phyloP scores from a whole-genome alignment of 306 rosid species.

The Pyrus betulifolia region DNA sequence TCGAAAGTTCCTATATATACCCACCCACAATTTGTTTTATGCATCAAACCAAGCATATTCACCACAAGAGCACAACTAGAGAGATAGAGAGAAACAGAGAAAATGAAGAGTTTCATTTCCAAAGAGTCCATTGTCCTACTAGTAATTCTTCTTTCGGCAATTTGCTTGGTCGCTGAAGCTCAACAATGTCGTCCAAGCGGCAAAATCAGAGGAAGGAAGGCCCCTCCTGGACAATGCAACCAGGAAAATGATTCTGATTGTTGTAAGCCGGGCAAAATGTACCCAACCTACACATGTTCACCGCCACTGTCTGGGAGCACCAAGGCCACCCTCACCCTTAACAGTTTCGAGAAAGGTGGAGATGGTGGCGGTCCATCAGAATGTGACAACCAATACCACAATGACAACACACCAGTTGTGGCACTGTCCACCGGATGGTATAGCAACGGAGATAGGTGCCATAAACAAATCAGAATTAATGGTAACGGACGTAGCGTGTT shows the following conservation, averaged over 20 bases:
- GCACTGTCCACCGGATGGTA: constrained; percentile 46
- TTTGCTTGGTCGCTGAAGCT: not conserved
- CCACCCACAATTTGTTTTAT: not conserved
- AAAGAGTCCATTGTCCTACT: not conserved
- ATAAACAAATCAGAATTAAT: constrained; percentile 10
- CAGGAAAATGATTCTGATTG: constrained; percentile 36
- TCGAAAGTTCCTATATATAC: not conserved
- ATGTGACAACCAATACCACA: constrained; percentile 35
- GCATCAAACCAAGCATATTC: not conserved
- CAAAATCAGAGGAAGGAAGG: not conserved
- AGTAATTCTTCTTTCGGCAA: not conserved
- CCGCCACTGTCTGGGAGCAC: constrained; percentile 20
- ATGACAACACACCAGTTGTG: constrained; percentile 19
- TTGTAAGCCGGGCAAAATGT: constrained; percentile 25
- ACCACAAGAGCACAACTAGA: not conserved
- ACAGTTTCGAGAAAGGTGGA: constrained; percentile 34
- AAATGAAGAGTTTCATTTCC: constrained; percentile 11
- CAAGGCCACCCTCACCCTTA: constrained; percentile 41
- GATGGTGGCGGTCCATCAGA: constrained; percentile 35
- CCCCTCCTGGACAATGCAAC: constrained; percentile 39
- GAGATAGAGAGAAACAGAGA: not conserved
- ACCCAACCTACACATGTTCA: constrained; percentile 33
- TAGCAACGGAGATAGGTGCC: constrained; percentile 24
- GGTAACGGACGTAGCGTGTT: constrained; percentile 37
- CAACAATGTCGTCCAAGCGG: constrained; percentile 18